These are phyloP conservation scores for Auricularia cornea DNA, from an alignment of 768 basidiomycete species.

Conservation along the genomic window DNA sequence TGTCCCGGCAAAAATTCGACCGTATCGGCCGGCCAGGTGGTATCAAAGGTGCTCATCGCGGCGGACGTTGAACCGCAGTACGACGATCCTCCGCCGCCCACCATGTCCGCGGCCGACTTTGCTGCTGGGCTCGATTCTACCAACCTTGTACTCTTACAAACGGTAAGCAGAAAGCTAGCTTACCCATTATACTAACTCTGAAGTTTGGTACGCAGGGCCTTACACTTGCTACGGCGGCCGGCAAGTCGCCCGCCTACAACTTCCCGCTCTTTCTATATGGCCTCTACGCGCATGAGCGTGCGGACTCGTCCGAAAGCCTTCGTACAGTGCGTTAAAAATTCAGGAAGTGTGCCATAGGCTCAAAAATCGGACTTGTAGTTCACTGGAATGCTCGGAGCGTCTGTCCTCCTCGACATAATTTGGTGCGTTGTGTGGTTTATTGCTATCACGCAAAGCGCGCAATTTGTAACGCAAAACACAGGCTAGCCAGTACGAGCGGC, in stretches of 20 bases:
- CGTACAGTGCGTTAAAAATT: conserved; percentile 39
- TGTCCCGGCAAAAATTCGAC: conserved; percentile 71
- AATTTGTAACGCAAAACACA: background rate
- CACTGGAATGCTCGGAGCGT: conserved; percentile 50
- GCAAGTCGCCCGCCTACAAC: conserved; percentile 61
- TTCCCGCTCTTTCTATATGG: conserved; percentile 80
- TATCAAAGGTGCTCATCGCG: conserved; percentile 36
- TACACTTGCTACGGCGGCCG: conserved; percentile 48
- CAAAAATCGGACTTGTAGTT: conserved; percentile 55
- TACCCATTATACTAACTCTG: background rate
- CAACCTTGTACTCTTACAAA: conserved; percentile 55
- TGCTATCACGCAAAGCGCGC: background rate
- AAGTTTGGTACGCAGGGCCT: conserved; percentile 36
- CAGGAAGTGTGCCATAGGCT: background rate
- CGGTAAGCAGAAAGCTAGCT: conserved; percentile 37
- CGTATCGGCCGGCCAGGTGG: conserved; percentile 78
- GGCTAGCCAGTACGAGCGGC: conserved; percentile 37
- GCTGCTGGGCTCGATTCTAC: conserved; percentile 62
- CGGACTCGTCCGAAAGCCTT: conserved; percentile 55
- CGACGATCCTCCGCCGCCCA: background rate
- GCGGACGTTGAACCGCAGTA: no score
- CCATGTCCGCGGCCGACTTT: conserved; percentile 40
- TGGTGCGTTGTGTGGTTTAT: no score
- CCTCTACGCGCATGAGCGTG: conserved; percentile 58
- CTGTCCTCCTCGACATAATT: conserved; percentile 59